Percentiles rank a stretch among this genome's conserved stretches.
Conservation (phyloP, 495 filamentous ascomycete species). For the Bombardia bombarda region DNA sequence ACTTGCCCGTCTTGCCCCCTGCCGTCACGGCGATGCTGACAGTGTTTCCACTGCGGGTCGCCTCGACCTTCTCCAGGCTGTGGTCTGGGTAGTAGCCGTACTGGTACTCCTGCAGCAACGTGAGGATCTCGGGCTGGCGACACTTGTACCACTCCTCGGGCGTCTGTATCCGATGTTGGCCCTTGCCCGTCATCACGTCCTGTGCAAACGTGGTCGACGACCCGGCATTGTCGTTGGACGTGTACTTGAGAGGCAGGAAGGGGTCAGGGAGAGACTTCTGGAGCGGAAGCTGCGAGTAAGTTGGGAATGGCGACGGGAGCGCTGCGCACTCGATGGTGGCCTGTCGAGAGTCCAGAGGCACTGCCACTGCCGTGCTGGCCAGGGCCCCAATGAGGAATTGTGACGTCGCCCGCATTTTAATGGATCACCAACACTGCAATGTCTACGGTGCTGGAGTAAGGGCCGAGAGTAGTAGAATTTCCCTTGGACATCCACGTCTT, state of each 20-base stretch:
- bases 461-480: too few relatives aligned
- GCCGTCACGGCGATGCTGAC: slow-evolving; percentile 39
- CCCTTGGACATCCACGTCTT: not conserved
- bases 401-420: not conserved
- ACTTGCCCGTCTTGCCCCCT: slow-evolving; percentile 36
- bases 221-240: slow-evolving; percentile 27
- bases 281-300: slow-evolving; percentile 29
- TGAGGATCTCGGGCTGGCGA: slow-evolving; percentile 44
- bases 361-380: not conserved
- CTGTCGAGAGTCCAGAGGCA: slow-evolving; percentile 1
- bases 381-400: not conserved
- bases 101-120: slow-evolving; percentile 47
- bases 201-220: slow-evolving; percentile 21
- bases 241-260: slow-evolving; percentile 41
- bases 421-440: too few relatives aligned
- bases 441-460: too few relatives aligned
- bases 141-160: slow-evolving; percentile 44
- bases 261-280: slow-evolving; percentile 41
- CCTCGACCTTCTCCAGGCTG: slow-evolving; percentile 40
- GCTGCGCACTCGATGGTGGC: slow-evolving; percentile 21
- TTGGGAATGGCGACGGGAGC: slow-evolving; percentile 32
- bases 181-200: slow-evolving; percentile 32
- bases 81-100: slow-evolving; percentile 49
- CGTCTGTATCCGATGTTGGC: slow-evolving; percentile 34
- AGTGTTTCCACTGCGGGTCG: slow-evolving; percentile 40